Base-by-base conservation (phyloP, 306 rosid genomes). In the Nissolia schottii region DNA sequence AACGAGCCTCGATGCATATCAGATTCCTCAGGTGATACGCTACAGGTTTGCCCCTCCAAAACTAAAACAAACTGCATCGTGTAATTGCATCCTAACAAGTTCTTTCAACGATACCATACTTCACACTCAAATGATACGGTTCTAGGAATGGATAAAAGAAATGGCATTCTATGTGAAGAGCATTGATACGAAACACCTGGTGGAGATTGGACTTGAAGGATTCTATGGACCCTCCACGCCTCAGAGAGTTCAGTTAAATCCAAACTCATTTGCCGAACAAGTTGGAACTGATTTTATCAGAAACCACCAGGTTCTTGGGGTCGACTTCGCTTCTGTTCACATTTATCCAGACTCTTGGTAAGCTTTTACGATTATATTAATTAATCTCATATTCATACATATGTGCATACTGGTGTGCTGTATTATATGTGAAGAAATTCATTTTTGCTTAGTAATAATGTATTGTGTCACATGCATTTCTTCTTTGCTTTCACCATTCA, bases 191-290 rank as follows among this genome's bases (percentile, higher is more conserved):
- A 94, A 94, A 77, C 98, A 94, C 84, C 67, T 89, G 9, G 77
- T 94, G 64, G 97, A 91, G 87, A 85, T 94, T 76, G 98, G 98
- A 23, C 50, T 85, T 55, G 97, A 94, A 83, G 98, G 98, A 60
- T 94, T 94, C 71, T 94, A 94, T 74, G 97, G 98, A 24, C 92
- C 96, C 65, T 94, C 99, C 0, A 85, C 99, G 37, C 97, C 92
- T 60, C 79, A 76, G 28, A 86, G 81, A 80, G 84, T 85, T 82
- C 88, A 87, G 40, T 48, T 89, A 76, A 94, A 94, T 77, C 99
- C 97, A 63, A 94, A 94, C 67, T 76, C 94, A 70, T 91, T 80
- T 64, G 99, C 97, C 60, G 91, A 91, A 53, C 89, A 85, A 74
- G 96, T 91, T 32, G 99, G 99, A 82, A 91, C 97, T 48, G 99